Base-by-base conservation (phyloP, 2,329 filamentous ascomycete species). In the Diplocarpon rosae region DNA sequence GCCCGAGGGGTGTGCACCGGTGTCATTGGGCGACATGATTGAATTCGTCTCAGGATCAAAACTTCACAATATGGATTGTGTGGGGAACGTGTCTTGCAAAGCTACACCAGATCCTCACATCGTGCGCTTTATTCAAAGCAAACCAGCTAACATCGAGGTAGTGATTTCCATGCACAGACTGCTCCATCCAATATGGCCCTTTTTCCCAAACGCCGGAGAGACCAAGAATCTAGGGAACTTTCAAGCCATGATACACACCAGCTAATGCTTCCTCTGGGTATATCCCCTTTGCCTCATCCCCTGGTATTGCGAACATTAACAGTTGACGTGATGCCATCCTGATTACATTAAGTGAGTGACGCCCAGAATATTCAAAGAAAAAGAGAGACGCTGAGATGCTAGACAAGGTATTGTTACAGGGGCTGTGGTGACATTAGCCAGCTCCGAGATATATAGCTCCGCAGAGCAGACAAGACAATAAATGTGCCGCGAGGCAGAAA, bases 331-430 rank as follows among this genome's bases (percentile, higher is more conserved):
- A 31, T 46, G 37, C 38, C 45, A 42, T 37, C 31, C 38, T 49
- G 44, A 55, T 55, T 57, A 56, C 54, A 57, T 57, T 57, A 57
- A 52, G 50, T 41, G 49, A 49, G 43, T 45, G 40, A 47, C 42
- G 42, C 47, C 29, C 42, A 40, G 43, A 39, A 27, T 39, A 43
- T 37, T 24, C 43, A 24, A 24, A 24, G 7, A 24, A 32, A 32
- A 32, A 12, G 30, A 12, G 30, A 49, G 41, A 38, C 44, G 54
- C 54, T 51, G 34, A 52, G 45, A 48, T 52, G 45, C 48, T 51
- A 47, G 35, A 46, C 34, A 42, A 39, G 30, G 39, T 49, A 42
- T 42, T 52, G 45, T 52, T 56, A 54, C 51, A 54, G 41, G 49
- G 43, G 43, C 39, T 47, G 31, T 37, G 32, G 42, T 35, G 34